Percentiles rank a stretch among this genome's conserved stretches.
These are phyloP conservation scores for Uromyces viciae-fabae DNA, from an alignment of 1,284 basidiomycete species.

Conservation along the genomic window DNA sequence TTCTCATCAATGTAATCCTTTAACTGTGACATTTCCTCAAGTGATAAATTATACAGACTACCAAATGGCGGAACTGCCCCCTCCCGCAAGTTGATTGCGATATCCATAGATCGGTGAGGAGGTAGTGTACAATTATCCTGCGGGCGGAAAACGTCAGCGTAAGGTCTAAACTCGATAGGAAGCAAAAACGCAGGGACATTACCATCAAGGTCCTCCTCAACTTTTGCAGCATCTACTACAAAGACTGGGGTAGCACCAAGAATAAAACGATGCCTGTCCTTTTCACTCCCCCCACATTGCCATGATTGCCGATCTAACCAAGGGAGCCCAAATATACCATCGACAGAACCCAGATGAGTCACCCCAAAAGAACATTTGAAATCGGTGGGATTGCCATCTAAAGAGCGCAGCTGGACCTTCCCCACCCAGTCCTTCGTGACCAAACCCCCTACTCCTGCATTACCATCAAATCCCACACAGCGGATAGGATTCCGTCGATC, in stretches of 20 bases:
- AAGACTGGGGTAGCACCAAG: not conserved
- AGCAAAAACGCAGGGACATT: not conserved
- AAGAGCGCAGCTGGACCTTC: not conserved
- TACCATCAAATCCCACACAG: not conserved
- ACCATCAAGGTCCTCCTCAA: no score
- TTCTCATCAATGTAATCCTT: not conserved
- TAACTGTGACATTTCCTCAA: not conserved
- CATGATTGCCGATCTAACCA: not conserved
- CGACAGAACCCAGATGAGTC: not conserved
- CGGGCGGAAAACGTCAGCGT: not conserved
- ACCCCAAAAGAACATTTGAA: not conserved
- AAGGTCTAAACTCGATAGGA: not conserved
- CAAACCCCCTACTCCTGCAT: not conserved
- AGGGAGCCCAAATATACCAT: not conserved
- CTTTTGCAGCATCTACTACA: no score
- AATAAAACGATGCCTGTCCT: not conserved
- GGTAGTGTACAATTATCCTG: conserved; percentile 3
- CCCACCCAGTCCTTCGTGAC: not conserved
- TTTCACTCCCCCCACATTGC: not conserved
- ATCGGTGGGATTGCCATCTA: not conserved
- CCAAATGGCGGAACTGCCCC: conserved; percentile 1
- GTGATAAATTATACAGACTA: conserved; percentile 8
- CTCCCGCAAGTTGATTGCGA: conserved; percentile 18
- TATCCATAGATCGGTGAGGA: not conserved
- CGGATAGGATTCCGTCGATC: not conserved